Base-by-base conservation (phyloP, 2,329 filamentous ascomycete species). In the Neurospora sp. region DNA sequence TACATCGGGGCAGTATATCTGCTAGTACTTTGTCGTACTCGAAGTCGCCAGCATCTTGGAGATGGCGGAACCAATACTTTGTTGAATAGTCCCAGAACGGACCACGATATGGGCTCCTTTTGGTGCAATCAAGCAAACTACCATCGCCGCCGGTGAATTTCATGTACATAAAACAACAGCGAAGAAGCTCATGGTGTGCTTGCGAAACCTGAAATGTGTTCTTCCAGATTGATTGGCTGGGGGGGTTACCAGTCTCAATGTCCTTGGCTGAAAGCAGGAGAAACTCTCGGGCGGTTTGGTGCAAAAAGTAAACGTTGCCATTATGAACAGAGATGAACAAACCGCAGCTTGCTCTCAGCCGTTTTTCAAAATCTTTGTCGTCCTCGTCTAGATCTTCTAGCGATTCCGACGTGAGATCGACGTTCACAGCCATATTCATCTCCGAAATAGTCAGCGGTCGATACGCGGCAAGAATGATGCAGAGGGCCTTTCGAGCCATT, bases 231-330 rank as follows among this genome's bases (percentile, higher is more conserved):
- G 23, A 28, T 28, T 28, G 23, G 23, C 23, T 28, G 23, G 23
- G 2, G 28, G 28, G 28, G 28, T 4, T 33, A 33, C 28, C 28
- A 33, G 28, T 33, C 28, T 33, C 28, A 33, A 1, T 33, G 28
- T 33, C 28, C 1, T 19, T 10, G n/a, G 8, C 19, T 19, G n/a
- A 8, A 19, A 77, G 70, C 46, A 79, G 76, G 71, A 79, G 76
- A 71, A 79, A 79, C 67, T 79, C 77, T 8, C 76, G 72, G 46
- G 77, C 78, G 2, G 77, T 78, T 73, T 79, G 76, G 69, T 79
- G 76, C 12, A 79, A 69, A 40, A 79, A 75, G 65, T 78, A 76
- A 52, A 78, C 62, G 8, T 67, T 75, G 19, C 67, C 74, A 19
- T 76, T 40, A 40, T 79, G 12, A 11, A 78, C 69, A 5, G 74